Conservation (phyloP, 345 rosid species). For the Eucalyptus camaldulensis region DNA sequence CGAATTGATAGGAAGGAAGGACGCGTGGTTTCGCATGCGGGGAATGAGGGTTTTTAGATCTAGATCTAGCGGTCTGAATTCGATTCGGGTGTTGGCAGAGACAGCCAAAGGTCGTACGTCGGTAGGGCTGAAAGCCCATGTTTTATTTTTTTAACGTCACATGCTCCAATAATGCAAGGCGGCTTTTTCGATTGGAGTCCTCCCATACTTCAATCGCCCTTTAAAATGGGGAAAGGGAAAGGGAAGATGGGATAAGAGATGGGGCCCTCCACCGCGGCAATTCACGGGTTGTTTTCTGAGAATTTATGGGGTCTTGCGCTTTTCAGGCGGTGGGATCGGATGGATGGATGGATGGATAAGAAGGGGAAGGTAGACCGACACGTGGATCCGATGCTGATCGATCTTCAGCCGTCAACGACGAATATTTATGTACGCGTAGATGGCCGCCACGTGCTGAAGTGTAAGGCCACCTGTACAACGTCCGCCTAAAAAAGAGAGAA, state of each 20-base stretch:
- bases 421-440: background rate
- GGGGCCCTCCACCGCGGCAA: background rate
- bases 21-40: background rate
- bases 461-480: background rate
- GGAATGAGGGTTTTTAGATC: background rate
- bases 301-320: background rate
- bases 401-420: background rate
- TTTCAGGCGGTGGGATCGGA: background rate
- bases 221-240: background rate
- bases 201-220: background rate
- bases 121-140: background rate
- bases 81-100: background rate
- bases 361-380: background rate
- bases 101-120: background rate
- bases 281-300: background rate
- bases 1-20: background rate
- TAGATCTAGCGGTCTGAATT: background rate
- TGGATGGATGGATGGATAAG: background rate
- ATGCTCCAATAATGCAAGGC: background rate
- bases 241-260: background rate
- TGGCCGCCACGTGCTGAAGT: background rate
- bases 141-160: background rate
- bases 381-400: background rate
- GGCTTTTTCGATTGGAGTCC: background rate
- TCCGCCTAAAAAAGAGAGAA: background rate